These are phyloP conservation scores for Carex parvula DNA, from an alignment of 176 grass and related monocot species.

Conservation along the genomic window DNA sequence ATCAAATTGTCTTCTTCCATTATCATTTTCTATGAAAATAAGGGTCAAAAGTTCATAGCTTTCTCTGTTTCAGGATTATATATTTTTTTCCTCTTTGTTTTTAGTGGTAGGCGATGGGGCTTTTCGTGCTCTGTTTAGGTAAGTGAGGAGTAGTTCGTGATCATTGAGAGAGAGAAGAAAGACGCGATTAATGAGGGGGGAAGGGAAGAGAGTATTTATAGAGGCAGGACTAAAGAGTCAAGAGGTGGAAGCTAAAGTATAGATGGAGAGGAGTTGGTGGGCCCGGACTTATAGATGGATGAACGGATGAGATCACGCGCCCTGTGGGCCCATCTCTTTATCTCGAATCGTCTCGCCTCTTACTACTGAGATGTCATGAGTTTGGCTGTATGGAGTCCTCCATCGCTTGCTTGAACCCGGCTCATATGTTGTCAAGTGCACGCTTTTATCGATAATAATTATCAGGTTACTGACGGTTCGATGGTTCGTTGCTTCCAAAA, in stretches of 20 bases:
- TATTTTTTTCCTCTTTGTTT: background rate
- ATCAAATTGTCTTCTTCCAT: background rate
- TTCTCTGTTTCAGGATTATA: constrained; percentile 18
- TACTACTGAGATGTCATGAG: background rate
- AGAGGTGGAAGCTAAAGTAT: constrained; percentile 1
- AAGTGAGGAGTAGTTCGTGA: constrained; percentile 32
- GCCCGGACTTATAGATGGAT: background rate
- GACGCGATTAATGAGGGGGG: background rate
- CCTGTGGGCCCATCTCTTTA: background rate
- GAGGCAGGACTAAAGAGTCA: background rate
- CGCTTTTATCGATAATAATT: background rate
- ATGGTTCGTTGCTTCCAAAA: background rate
- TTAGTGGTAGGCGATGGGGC: background rate
- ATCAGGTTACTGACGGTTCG: background rate
- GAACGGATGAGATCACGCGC: constrained; percentile 14
- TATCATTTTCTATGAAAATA: background rate
- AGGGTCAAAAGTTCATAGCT: constrained; percentile 4
- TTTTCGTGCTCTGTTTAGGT: constrained; percentile 21
- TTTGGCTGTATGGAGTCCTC: constrained; percentile 8
- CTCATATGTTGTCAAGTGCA: background rate
- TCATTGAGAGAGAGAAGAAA: background rate
- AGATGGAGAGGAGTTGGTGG: background rate
- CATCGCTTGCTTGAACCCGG: background rate
- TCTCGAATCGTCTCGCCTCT: constrained; percentile 1
- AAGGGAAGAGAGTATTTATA: constrained; percentile 13